Evolutionary conservation across 179 eudicot species (phyloP).

Genomic region (Gypsophila paniculata): DNA sequence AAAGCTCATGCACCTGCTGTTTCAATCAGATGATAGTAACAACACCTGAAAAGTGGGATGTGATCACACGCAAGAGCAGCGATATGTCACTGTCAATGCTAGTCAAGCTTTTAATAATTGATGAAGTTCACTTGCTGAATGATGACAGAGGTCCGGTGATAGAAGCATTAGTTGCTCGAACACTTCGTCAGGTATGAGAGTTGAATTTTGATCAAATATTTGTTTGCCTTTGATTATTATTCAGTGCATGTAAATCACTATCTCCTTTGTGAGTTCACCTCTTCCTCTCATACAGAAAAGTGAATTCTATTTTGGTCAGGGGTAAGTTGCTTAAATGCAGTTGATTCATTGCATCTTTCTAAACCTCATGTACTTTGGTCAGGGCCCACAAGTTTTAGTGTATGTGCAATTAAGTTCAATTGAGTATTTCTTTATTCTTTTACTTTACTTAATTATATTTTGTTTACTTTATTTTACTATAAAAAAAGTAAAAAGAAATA

Average conservation of each 20-base stretch:
- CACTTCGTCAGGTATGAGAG: conserved; percentile 83
- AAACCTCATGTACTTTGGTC: background rate
- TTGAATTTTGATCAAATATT: background rate
- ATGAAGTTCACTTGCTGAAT: conserved; percentile 95
- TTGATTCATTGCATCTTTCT: background rate
- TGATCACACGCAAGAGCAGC: conserved; percentile 97
- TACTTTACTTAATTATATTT: too few species aligned
- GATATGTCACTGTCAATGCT: conserved; percentile 98
- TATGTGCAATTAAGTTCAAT: too few species aligned
- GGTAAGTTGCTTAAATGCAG: background rate
- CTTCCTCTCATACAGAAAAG: background rate
- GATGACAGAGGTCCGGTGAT: conserved; percentile 98
- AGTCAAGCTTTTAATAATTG: conserved; percentile 91
- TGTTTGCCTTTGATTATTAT: background rate
- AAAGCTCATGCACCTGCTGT: conserved; percentile 14
- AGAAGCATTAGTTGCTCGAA: conserved; percentile 97
- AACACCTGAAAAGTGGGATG: conserved; percentile 99
- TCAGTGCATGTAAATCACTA: background rate
- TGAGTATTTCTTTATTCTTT: too few species aligned
- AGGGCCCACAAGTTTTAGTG: too few species aligned
- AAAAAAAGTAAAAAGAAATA: too few species aligned
- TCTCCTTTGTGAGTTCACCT: background rate
- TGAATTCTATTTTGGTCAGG: too few species aligned
- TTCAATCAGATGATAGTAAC: conserved; percentile 90
- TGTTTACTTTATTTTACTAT: too few species aligned